These are phyloP conservation scores for Uronychia binucleata DNA, from an alignment of 73 alveolate species.

Conservation along the genomic window DNA sequence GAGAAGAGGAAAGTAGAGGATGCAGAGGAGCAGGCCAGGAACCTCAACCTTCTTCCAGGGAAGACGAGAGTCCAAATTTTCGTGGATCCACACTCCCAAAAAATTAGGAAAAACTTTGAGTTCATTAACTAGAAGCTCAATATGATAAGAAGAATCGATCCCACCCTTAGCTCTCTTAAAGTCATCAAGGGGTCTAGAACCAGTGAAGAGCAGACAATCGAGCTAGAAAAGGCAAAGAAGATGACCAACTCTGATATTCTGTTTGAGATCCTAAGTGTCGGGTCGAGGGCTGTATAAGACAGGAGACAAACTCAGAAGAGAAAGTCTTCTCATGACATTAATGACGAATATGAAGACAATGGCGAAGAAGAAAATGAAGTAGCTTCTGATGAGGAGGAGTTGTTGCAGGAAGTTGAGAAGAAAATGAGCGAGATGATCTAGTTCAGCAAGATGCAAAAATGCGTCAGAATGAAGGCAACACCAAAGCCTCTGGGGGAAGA, in stretches of 20 bases:
- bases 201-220: neutral
- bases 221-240: neutral
- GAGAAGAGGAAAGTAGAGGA: conserved; percentile 2
- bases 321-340: no score
- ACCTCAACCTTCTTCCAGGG: neutral
- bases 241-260: neutral
- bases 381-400: no score
- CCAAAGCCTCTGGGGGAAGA: no score
- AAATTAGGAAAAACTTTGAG: conserved; percentile 45
- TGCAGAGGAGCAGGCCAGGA: neutral
- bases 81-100: conserved; percentile 58
- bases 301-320: no score
- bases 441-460: no score
- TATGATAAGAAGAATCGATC: conserved; percentile 37
- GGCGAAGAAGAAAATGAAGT: neutral
- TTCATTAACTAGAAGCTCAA: conserved; percentile 21
- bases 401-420: neutral
- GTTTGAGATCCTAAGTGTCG: neutral
- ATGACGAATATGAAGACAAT: neutral
- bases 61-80: conserved; percentile 45
- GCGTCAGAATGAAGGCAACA: no score
- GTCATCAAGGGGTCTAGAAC: neutral
- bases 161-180: conserved; percentile 7
- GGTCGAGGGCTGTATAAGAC: neutral
- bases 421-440: neutral